Conservation (phyloP, 2,329 filamentous ascomycete genomes). For the Lecanicillium sp. region DNA sequence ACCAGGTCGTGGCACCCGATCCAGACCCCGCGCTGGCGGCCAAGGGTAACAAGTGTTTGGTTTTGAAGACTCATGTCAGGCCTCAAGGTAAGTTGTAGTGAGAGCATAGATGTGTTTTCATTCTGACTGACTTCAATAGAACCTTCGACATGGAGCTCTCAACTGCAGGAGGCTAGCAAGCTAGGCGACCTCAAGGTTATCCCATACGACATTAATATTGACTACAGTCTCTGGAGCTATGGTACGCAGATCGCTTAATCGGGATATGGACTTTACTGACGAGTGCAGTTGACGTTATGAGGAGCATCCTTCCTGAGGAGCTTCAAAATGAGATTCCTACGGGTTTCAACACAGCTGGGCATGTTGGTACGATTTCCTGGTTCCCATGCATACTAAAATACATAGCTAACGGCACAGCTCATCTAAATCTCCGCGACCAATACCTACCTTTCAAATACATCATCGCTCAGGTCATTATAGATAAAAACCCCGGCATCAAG, state of each 20-base stretch:
- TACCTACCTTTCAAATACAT: slow-evolving; percentile 82
- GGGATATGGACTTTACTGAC: slow-evolving; percentile 16
- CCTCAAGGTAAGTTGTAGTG: slow-evolving; percentile 35
- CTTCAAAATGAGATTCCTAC: slow-evolving; percentile 74
- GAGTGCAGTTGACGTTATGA: slow-evolving; percentile 68
- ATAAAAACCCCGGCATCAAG: slow-evolving; percentile 76
- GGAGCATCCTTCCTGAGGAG: slow-evolving; percentile 72
- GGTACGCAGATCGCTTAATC: slow-evolving; percentile 41
- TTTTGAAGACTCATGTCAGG: slow-evolving; percentile 53
- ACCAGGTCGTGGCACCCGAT: slow-evolving; percentile 58
- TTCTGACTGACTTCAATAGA: slow-evolving; percentile 23
- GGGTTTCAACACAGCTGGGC: slow-evolving; percentile 83
- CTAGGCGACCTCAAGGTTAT: slow-evolving; percentile 63
- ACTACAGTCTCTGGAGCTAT: slow-evolving; percentile 84
- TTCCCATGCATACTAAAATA: neutral
- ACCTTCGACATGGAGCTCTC: slow-evolving; percentile 68
- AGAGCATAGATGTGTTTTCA: neutral
- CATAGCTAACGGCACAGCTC: slow-evolving; percentile 48
- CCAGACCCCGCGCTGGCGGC: slow-evolving; percentile 49
- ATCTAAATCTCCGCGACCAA: slow-evolving; percentile 79
- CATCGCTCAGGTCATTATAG: slow-evolving; percentile 77
- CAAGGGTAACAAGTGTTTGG: slow-evolving; percentile 54
- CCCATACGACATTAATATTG: slow-evolving; percentile 68
- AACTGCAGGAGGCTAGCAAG: slow-evolving; percentile 62
- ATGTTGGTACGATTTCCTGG: slow-evolving; percentile 56